A percentile compares a stretch with the other conserved stretches of the same genome.
Evolutionary conservation across 805 yeast genomes (phyloP).

Genomic region (Nakazawaea wickerhamii): DNA sequence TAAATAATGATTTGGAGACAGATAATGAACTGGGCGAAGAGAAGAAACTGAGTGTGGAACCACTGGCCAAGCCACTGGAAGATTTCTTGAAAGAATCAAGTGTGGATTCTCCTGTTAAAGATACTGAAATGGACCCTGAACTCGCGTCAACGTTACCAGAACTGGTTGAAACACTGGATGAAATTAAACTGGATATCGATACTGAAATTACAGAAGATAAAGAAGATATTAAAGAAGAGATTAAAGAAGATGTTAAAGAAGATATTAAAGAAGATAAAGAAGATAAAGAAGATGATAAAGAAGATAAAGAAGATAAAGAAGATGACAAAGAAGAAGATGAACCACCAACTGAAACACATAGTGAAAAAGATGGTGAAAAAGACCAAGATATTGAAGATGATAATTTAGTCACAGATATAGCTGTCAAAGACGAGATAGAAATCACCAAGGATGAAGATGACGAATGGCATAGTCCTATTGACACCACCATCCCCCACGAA

Average conservation of each 20-base stretch:
- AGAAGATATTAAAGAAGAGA: slow-evolving; percentile 7
- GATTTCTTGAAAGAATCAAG: too few species aligned
- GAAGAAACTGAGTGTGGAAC: too few species aligned
- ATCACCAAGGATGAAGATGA: slow-evolving; percentile 2
- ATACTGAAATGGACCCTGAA: too few species aligned
- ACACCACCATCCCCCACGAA: background rate
- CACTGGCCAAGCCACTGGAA: too few species aligned
- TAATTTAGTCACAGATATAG: background rate
- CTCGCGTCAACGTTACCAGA: too few species aligned
- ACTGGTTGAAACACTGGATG: too few species aligned
- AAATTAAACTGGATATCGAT: too few species aligned
- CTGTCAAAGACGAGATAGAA: background rate
- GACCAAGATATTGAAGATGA: background rate
- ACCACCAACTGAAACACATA: slow-evolving; percentile 21
- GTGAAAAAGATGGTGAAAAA: background rate
- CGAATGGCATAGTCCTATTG: background rate
- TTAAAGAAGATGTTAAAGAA: slow-evolving; percentile 8
- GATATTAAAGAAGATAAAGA: background rate
- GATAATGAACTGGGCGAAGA: too few species aligned
- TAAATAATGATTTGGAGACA: too few species aligned
- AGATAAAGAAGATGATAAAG: too few species aligned
- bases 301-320: too few species aligned
- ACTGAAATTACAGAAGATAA: slow-evolving; percentile 11
- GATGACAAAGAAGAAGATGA: slow-evolving; percentile 14
- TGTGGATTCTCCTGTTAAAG: too few species aligned